These are phyloP conservation scores for Oryza meyeriana DNA, from an alignment of 176 grass and related monocot species.

Conservation along the genomic window DNA sequence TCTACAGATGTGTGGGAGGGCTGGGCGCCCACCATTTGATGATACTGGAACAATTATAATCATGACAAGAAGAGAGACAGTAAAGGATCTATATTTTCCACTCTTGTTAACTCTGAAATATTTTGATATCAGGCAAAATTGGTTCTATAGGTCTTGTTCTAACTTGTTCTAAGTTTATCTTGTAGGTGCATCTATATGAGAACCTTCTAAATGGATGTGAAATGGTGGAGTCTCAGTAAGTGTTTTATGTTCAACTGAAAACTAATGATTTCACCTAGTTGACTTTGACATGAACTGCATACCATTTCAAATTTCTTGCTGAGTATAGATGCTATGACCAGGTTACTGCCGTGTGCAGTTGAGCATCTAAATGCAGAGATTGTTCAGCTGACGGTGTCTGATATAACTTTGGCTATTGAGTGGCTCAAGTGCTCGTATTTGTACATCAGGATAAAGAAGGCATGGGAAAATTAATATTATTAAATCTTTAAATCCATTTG, in stretches of 20 bases:
- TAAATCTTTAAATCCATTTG: slow-evolving; percentile 8
- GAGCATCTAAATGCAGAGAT: slow-evolving; percentile 97
- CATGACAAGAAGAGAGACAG: slow-evolving; percentile 97
- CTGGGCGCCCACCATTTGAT: slow-evolving; percentile 93
- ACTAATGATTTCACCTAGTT: slow-evolving; percentile 25
- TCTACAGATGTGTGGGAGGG: slow-evolving; percentile 92
- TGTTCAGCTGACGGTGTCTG: slow-evolving; percentile 80
- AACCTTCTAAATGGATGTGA: slow-evolving; percentile 93
- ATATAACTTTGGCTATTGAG: slow-evolving; percentile 87
- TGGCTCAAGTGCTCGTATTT: slow-evolving; percentile 95
- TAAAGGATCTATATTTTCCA: slow-evolving; percentile 36
- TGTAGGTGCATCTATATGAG: slow-evolving; percentile 93
- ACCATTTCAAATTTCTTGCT: slow-evolving; percentile 14
- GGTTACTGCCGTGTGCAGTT: slow-evolving; percentile 84
- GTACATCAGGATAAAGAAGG: slow-evolving; percentile 92
- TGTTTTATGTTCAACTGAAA: slow-evolving; percentile 38
- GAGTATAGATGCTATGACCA: slow-evolving; percentile 40
- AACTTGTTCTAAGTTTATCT: slow-evolving; percentile 30
- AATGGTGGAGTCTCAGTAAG: slow-evolving; percentile 99
- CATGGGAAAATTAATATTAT: slow-evolving; percentile 30
- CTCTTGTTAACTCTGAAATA: slow-evolving; percentile 25
- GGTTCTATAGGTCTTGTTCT: background rate
- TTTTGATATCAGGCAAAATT: background rate
- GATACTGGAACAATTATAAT: slow-evolving; percentile 96
- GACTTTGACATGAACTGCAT: slow-evolving; percentile 1